Base-by-base conservation (phyloP, 768 basidiomycete genomes). In the Podaxis rugospora region DNA sequence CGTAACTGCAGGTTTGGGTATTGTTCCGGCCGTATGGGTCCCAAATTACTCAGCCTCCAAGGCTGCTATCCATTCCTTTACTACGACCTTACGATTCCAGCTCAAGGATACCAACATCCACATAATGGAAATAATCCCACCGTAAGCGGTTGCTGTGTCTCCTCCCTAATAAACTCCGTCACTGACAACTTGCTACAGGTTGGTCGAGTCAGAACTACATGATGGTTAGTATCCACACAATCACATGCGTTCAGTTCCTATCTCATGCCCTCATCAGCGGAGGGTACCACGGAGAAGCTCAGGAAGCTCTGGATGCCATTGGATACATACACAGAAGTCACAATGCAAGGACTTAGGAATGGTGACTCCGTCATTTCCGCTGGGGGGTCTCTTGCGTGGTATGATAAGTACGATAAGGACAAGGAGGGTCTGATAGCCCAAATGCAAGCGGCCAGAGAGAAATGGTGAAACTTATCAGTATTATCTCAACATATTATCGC, bases 161-260 rank as follows among this genome's bases (percentile, higher is more conserved):
- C 4, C 18, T 55, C 16, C 4, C 18, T 39, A 25, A 28, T 36
- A 4, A 40, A 21, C n/a, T 57, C 5, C 21, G 59, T n/a, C 47
- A 28, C 50, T 36, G 27, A 57, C 57, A 16, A 13, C 13, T 23
- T 40, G 1, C 28, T 44, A 44, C 58, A 83, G 82, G 1, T 70
- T 84, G n/a, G 81, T 83, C 7, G 83, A 86, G 67, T 83, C 82
- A 3, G 83, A 84, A 64, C 70, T 85, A 23, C 83, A 86, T 63
- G 83, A 84, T 63, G 75, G 83, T 80, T 66, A 64, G 76, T 66
- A 27, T 25, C 35, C 28, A 6, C 21, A 21, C 16, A 40, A 25
- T 60, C 36, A 28, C 28, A 16, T 54, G 37, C 18, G 36, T 56
- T 25, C 0, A 25, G 1, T 40, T 62, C 37, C 36, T 44, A 13